Evolutionary conservation across 352 stramenopile species (phyloP), one percentile per base, ranked within the genome.

Genomic region (Phytophthora brassicae): DNA sequence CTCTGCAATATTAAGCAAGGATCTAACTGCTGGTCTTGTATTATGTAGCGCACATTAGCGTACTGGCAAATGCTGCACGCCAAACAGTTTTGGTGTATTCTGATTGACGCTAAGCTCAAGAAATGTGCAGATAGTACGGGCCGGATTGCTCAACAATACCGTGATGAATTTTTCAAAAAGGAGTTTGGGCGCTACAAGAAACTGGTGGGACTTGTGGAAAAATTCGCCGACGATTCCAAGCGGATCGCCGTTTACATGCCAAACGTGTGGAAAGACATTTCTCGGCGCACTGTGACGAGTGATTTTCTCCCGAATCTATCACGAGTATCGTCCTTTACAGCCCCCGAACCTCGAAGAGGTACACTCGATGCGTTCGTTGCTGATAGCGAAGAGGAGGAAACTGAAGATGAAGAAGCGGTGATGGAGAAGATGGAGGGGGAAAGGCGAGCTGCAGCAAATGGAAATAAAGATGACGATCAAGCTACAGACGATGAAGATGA

Each of bases 11-110:
- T 31, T 31, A 31, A 31, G n/a, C n/a, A n/a, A n/a, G n/a, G n/a
- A n/a, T n/a, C 26, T 8, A 4, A 14, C 46, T 64, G 9, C 44
- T 41, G 7, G 13, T 57, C 9, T 45, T 43, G 17, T 20, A 61
- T 44, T 13, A 19, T 56, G 8, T 45, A 94, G 86, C 79, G 86
- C 20, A 88, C 79, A 4, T 59, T 93, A 26, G 74, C 70, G 3
- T 95, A 86, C 56, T 95, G 86, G 86, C 77, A 92, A 39, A 38
- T 95, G 26, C 71, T 90, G 6, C 86, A 95, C 28, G 81, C 86
- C 26, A 95, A 95, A 53, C 82, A 79, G 16, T 90, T 91, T 42
- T 91, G 81, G 81, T 88, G 79, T 7, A 74, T 75, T 14, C n/a
- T 93, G 2, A 71, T 95, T 24, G 80, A 91, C 29, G 79, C 77